Conservation (phyloP, 352 stramenopile species). For the Phytopythium delawarense region DNA sequence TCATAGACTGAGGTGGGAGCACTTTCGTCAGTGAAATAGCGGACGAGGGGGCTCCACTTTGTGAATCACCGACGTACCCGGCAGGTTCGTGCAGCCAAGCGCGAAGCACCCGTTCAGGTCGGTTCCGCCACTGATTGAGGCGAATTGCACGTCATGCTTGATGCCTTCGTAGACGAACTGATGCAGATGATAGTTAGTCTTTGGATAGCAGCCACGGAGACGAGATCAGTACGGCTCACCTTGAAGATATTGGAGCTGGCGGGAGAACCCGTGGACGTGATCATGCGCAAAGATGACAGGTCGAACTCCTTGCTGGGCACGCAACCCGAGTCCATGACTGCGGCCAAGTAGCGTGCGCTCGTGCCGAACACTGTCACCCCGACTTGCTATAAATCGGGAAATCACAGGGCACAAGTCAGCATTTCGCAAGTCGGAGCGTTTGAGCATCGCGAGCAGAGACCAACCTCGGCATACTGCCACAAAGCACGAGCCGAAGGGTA, state of each 20-base stretch:
- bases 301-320: conserved; percentile 56
- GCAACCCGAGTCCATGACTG: conserved; percentile 69
- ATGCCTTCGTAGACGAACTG: conserved; percentile 73
- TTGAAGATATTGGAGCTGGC: conserved; percentile 78
- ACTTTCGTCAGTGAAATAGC: not conserved
- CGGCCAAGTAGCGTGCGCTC: conserved; percentile 67
- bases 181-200: not conserved
- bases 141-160: conserved; percentile 74
- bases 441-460: not conserved
- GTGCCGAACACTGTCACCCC: conserved; percentile 71
- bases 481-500: conserved; percentile 48
- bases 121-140: conserved; percentile 80
- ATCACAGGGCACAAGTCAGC: not conserved
- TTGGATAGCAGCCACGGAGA: not conserved
- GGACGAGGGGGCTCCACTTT: not conserved
- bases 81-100: conserved; percentile 65
- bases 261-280: conserved; percentile 71
- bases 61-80: conserved; percentile 22
- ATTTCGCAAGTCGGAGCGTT: too few species aligned
- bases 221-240: conserved; percentile 9
- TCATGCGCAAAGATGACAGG: conserved; percentile 57
- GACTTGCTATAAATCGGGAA: conserved; percentile 22
- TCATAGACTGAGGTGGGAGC: conserved; percentile 39
- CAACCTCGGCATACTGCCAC: conserved; percentile 57
- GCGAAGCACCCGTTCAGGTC: conserved; percentile 83